Evolutionary conservation across 2,329 filamentous ascomycete species (phyloP).

Genomic region (Simplicillium aogashimaense): DNA sequence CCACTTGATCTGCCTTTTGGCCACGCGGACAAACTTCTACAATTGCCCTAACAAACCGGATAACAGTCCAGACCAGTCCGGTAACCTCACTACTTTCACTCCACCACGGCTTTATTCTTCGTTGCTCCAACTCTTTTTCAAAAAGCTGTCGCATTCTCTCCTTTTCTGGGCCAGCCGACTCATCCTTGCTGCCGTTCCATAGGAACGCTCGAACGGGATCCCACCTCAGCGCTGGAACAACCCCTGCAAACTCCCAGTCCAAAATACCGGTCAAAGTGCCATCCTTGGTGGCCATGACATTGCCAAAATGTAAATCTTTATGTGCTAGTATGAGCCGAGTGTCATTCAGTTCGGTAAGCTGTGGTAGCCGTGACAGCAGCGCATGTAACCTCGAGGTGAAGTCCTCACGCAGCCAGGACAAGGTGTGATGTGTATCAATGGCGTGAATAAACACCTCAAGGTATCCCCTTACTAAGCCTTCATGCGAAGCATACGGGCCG

Average conservation of each 20-base stretch:
- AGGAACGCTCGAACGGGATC: slow-evolving; percentile 23
- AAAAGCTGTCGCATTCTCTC: slow-evolving; percentile 14
- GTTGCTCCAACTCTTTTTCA: slow-evolving; percentile 11
- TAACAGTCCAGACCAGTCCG: slow-evolving; percentile 14
- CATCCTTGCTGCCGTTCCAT: slow-evolving; percentile 17
- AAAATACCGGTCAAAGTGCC: slow-evolving; percentile 19
- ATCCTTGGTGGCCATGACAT: slow-evolving; percentile 20
- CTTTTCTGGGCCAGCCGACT: slow-evolving; percentile 13
- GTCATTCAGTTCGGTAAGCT: slow-evolving; percentile 8
- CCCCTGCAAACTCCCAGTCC: slow-evolving; percentile 26
- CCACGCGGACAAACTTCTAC: slow-evolving; percentile 17
- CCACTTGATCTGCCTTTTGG: slow-evolving; percentile 11
- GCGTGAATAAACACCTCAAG: slow-evolving; percentile 16
- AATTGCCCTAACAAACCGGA: slow-evolving; percentile 17
- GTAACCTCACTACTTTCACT: slow-evolving; percentile 11
- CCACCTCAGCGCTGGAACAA: slow-evolving; percentile 24
- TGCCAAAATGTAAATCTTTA: slow-evolving; percentile 26
- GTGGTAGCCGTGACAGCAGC: slow-evolving; percentile 10
- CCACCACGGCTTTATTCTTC: slow-evolving; percentile 9
- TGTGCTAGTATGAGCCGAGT: slow-evolving; percentile 18
- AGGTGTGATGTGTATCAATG: slow-evolving; percentile 14
- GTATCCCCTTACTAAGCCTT: slow-evolving; percentile 13
- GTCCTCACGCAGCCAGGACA: slow-evolving; percentile 14
- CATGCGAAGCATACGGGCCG: slow-evolving; percentile 17
- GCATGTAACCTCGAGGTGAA: slow-evolving; percentile 16